Percentiles rank a stretch among this genome's conserved stretches.
Evolutionary conservation across 2,329 filamentous ascomycete species (phyloP).

Genomic region (Cordyceps fumosorosea): DNA sequence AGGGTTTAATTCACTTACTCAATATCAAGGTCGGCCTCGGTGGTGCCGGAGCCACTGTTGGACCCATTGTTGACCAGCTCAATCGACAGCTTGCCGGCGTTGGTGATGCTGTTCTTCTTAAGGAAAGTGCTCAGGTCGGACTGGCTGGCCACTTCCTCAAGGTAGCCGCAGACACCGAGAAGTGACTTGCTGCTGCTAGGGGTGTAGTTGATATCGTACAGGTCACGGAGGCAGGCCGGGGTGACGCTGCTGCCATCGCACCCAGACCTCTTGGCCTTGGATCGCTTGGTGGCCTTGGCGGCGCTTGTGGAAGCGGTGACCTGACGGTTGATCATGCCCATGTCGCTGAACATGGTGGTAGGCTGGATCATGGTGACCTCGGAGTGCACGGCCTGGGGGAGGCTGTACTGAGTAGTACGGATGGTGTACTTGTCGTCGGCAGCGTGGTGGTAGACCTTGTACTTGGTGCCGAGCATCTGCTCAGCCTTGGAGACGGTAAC

Average conservation of each 20-base stretch:
- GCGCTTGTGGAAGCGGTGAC: neutral
- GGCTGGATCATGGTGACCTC: conserved; percentile 13
- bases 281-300: neutral
- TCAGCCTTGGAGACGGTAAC: conserved; percentile 8
- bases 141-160: neutral
- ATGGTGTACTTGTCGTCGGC: conserved; percentile 5
- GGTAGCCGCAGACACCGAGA: conserved; percentile 7
- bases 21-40: conserved; percentile 10
- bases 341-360: conserved; percentile 13
- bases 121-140: conserved; percentile 5
- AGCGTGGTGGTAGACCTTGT: conserved; percentile 8
- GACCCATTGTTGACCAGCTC: conserved; percentile 8
- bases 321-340: conserved; percentile 1
- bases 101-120: neutral
- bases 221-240: neutral
- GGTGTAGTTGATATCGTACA: conserved; percentile 11
- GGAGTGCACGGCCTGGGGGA: conserved; percentile 4
- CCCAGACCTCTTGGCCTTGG: neutral
- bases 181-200: neutral
- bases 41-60: neutral
- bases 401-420: conserved; percentile 12
- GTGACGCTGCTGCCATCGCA: neutral
- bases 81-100: neutral
- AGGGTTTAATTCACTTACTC: neutral
- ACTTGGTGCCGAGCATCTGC: conserved; percentile 11